Evolutionary conservation across 371 early-diverging fungal genomes (phyloP), one percentile per base, ranked within the genome.

Genomic region (Rhizopus stolonifer): DNA sequence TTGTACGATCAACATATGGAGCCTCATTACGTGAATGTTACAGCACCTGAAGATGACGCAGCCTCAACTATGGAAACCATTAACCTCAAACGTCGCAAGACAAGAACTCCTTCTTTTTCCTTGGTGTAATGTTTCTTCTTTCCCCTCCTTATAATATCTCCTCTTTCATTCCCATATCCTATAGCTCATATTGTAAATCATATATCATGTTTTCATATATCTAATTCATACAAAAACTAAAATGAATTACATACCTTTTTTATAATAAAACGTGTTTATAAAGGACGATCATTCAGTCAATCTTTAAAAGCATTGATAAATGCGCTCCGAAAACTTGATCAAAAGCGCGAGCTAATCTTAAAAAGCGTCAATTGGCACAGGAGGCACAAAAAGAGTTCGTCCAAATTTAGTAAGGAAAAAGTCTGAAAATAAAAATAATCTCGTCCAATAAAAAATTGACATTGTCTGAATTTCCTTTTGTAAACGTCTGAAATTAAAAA

Each of bases 61-160:
- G 15, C 47, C 18, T 33, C 40, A 40, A 29, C 40, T 32, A 52
- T 58, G 17, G 43, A 52, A 24, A 18, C 47, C 0, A 58, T 47
- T 5, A 58, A 33, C 47, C 52, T 42, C 3, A 51, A 58, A 51
- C 52, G 58, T 58, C 52, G 46, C 40, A 51, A 58, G 39, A 43
- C 19, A 39, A 51, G 32, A 32, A 57, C 17, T 38, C 52, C 58
- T 22, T 52, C 52, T 45, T 58, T 52, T 33, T 58, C 58, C 23
- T 58, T 52, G 7, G 13, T 52, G n/a, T 51, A 40, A 46, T 7
- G 32, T 51, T 46, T 46, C 50, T 45, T 38, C 31, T 39, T 18
- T 32, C 48, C 46, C 38, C 40, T 29, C 52, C 44, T 50, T 36
- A 49, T 49, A 24, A 23, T 49, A 39, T 50, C 21, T 21, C 42